Base-by-base conservation (phyloP, 1,284 basidiomycete species). In the Pisolithus thermaeus region DNA sequence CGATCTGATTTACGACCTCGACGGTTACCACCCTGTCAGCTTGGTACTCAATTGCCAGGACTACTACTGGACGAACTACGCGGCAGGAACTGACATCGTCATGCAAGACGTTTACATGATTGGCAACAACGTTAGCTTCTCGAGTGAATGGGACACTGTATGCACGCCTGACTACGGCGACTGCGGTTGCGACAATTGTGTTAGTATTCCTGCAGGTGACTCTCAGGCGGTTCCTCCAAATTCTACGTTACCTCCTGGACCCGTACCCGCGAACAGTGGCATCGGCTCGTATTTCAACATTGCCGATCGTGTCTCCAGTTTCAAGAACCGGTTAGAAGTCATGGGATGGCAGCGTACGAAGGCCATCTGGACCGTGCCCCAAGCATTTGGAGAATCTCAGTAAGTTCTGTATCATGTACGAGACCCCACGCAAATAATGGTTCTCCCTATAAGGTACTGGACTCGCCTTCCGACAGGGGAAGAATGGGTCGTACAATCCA, bases 1-100 rank as follows among this genome's bases (percentile, higher is more conserved):
- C 50, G 78, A 83, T 56, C 69, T 82, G n/a, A 87, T 90, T 58
- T 79, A 80, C 52, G 72, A 74, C 3, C 68, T 87, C 11, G 87
- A 90, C 45, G 79, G 80, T 2, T 90, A 89, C 59, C 87, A 88
- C 59, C 87, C 86, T 0, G 79, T 88, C 35, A 86, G 84, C 1
- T 72, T 89, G 1, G 84, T 87, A 5, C 73, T 89, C 35, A 89
- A 90, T 60, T 89, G 87, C 70, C 65, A 85, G 59, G 74, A 89
- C 64, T 89, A 81, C 62, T 74, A 76, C 57, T 89, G 82, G 70
- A 70, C 72, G 39, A 74, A 72, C 23, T 85, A 85, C 56, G 69
- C 77, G 0, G 63, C 70, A 1, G 86, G 84, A 1, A 70, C 81
- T 11, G 84, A 89, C 56, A 74, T 90, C 43, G 66, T 81, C 48